Evolutionary conservation across 2,329 filamentous ascomycete species (phyloP).

Genomic region (Penicillium sumatraense): DNA sequence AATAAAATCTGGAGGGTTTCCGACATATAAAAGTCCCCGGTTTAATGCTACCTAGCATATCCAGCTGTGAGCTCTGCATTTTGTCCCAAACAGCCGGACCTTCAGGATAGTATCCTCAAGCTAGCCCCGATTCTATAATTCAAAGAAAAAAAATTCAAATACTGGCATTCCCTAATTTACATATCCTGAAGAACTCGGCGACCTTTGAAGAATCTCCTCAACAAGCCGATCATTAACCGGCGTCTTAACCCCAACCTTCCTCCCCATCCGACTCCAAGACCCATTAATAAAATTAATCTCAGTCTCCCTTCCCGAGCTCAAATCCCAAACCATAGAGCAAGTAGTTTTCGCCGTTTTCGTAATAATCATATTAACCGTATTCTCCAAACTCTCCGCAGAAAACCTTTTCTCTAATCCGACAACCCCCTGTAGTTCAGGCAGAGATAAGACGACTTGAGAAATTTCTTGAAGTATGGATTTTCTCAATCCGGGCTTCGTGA

Average conservation of each 20-base stretch:
- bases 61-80: too few species aligned
- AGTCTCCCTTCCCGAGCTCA: conserved; percentile 19
- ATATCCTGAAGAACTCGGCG: not conserved
- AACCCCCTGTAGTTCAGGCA: conserved; percentile 16
- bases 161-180: too few species aligned
- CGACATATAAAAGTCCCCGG: too few species aligned
- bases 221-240: conserved; percentile 16
- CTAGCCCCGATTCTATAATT: too few species aligned
- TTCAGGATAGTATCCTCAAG: too few species aligned
- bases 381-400: conserved; percentile 10
- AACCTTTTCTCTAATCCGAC: conserved; percentile 13
- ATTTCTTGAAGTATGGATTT: conserved; percentile 21
- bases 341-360: conserved; percentile 14
- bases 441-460: conserved; percentile 13
- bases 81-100: too few species aligned
- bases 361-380: conserved; percentile 19
- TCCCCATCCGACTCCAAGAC: conserved; percentile 17
- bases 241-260: conserved; percentile 9
- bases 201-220: not conserved
- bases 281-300: conserved; percentile 24
- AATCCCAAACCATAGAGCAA: conserved; percentile 24
- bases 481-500: conserved; percentile 14
- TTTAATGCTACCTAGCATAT: too few species aligned
- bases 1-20: too few species aligned
- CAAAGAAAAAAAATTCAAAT: too few species aligned